phyloP scores from a whole-genome alignment of 1,284 basidiomycete species.

The Stygiomarasmius scandens region DNA sequence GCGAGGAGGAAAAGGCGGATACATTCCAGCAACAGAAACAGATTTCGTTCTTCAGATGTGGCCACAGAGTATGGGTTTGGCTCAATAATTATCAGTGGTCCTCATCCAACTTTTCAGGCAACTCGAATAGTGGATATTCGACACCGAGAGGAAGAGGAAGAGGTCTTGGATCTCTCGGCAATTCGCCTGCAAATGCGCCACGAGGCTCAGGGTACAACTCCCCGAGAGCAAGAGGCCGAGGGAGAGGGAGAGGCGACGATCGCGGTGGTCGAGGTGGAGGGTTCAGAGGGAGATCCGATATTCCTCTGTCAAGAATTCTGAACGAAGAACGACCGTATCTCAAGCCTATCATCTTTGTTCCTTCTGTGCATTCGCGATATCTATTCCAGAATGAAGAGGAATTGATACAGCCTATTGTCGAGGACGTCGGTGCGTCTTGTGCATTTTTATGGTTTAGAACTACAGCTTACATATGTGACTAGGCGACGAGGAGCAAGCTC shows the following conservation, averaged over 20 bases:
- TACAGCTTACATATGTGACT: conserved; percentile 4
- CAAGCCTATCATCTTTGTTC: conserved; percentile 69
- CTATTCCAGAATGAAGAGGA: conserved; percentile 71
- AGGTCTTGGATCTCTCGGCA: conserved; percentile 7
- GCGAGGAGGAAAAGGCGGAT: conserved; percentile 22
- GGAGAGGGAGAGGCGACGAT: conserved; percentile 14
- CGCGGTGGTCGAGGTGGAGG: conserved; percentile 4
- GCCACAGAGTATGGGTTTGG: conserved; percentile 10
- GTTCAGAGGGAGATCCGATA: conserved; percentile 24
- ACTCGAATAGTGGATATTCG: conserved; percentile 2
- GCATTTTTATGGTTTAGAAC: too few relatives aligned
- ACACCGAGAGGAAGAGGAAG: conserved; percentile 24
- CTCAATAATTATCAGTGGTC: neutral
- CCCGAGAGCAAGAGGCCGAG: conserved; percentile 19
- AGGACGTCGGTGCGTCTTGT: conserved; percentile 50
- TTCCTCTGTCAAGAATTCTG: conserved; percentile 58
- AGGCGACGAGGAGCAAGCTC: conserved; percentile 52
- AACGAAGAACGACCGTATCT: conserved; percentile 62
- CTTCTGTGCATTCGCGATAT: conserved; percentile 48
- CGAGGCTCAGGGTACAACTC: neutral
- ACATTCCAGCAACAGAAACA: conserved; percentile 15
- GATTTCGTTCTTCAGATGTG: conserved; percentile 23
- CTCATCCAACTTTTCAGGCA: neutral
- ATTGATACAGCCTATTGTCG: conserved; percentile 56
- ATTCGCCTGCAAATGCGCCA: neutral